These are phyloP conservation scores for Cardamine chenopodiifolia DNA, from an alignment of 345 rosid genomes.

Conservation along the genomic window DNA sequence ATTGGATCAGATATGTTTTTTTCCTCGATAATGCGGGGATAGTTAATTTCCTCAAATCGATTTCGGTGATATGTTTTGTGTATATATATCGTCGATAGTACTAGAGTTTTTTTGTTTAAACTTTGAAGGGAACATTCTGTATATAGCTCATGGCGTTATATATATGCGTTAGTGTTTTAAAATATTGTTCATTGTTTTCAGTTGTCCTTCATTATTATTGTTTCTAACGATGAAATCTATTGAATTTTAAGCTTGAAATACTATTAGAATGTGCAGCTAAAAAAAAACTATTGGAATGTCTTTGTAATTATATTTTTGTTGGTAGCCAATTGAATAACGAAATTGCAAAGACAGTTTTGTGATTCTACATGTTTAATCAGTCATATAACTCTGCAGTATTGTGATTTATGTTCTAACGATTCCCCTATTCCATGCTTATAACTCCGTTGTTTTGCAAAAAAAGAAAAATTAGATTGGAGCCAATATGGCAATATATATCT, in stretches of 20 bases:
- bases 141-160: conserved; percentile 20
- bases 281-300: background rate
- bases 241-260: background rate
- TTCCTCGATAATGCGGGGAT: conserved; percentile 29
- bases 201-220: background rate
- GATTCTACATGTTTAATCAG: too few relatives aligned
- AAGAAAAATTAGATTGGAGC: background rate
- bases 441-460: background rate
- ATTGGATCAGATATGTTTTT: conserved; percentile 21
- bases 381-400: background rate
- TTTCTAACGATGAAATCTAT: background rate
- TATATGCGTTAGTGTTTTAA: background rate
- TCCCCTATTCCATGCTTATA: background rate
- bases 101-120: conserved; percentile 14
- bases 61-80: conserved; percentile 39
- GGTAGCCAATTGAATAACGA: background rate
- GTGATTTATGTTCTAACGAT: background rate
- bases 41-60: conserved; percentile 7
- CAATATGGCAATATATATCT: background rate
- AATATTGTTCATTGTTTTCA: background rate
- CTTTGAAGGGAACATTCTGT: conserved; percentile 21
- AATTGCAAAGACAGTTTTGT: background rate
- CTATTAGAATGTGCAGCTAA: background rate
- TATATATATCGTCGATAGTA: conserved; percentile 32
- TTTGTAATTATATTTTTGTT: background rate